Conservation (phyloP, 164 flowering plant genomes). For the Vitis rotundifolia region DNA sequence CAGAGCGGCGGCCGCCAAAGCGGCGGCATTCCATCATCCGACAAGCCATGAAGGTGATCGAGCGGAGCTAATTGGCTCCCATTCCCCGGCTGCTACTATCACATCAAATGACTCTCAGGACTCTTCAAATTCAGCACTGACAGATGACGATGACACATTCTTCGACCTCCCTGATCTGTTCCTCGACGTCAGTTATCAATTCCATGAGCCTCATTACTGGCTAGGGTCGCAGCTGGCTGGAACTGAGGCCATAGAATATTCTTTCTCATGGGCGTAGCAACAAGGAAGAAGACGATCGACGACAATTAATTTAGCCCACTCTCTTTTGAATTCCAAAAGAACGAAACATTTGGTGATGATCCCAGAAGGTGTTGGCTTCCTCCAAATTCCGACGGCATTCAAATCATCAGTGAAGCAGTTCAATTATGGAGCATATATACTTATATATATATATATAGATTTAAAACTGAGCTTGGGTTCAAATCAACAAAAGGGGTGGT, state of each 20-base stretch:
- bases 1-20: conserved; percentile 54
- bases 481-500: no score
- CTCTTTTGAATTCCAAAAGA: no score
- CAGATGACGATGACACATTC: conserved; percentile 22
- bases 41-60: conserved; percentile 1
- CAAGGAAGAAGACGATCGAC: no score
- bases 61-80: background rate
- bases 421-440: no score
- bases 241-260: background rate
- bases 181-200: conserved; percentile 2
- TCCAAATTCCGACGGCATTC: no score
- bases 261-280: no score
- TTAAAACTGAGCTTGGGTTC: no score
- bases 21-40: conserved; percentile 32
- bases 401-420: no score
- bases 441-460: no score
- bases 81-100: conserved; percentile 1
- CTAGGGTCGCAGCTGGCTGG: conserved; percentile 10
- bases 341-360: no score
- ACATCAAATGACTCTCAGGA: conserved; percentile 14
- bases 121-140: conserved; percentile 9
- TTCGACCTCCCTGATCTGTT: conserved; percentile 36
- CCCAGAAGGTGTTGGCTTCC: no score
- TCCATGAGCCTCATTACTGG: conserved; percentile 12
- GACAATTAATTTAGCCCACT: no score